Conservation (phyloP, 306 rosid species). For the Cercis canadensis region DNA sequence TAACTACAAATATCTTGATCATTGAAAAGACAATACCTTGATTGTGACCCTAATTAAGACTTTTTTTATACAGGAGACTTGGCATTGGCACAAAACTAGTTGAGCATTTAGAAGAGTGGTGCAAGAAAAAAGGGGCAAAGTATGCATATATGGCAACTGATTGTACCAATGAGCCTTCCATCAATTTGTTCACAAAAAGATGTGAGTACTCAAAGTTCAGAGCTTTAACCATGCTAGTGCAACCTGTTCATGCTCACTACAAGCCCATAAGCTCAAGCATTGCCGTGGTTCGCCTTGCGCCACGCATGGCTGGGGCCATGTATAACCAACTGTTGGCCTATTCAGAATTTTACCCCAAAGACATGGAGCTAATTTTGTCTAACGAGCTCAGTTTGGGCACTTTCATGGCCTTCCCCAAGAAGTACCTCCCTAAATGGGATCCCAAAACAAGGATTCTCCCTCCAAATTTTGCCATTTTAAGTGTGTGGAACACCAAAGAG, state of each 20-base stretch:
- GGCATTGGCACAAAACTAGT: constrained; percentile 87
- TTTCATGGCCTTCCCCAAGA: constrained; percentile 80
- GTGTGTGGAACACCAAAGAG: constrained; percentile 94
- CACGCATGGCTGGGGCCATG: constrained; percentile 43
- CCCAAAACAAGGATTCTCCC: constrained; percentile 55
- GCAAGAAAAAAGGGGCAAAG: constrained; percentile 74
- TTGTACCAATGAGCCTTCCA: constrained; percentile 81
- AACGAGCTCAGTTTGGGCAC: constrained; percentile 81
- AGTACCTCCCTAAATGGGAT: constrained; percentile 52
- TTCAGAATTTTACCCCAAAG: constrained; percentile 79
- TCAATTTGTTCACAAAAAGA: constrained; percentile 78
- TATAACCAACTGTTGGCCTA: constrained; percentile 58
- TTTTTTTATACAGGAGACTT: constrained; percentile 64
- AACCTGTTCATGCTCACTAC: constrained; percentile 87
- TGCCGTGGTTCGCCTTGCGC: constrained; percentile 52
- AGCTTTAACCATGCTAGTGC: constrained; percentile 71
- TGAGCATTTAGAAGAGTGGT: constrained; percentile 75
- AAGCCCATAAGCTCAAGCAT: constrained; percentile 54
- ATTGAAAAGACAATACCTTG: constrained; percentile 20
- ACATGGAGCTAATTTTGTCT: constrained; percentile 62
- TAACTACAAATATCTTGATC: constrained; percentile 21
- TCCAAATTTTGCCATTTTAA: constrained; percentile 67
- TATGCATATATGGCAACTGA: constrained; percentile 92
- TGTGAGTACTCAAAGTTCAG: constrained; percentile 78
- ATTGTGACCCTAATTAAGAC: constrained; percentile 20